Evolutionary conservation across 2,329 filamentous ascomycete species (phyloP).

Genomic region (Aspergillus eucalypticola): DNA sequence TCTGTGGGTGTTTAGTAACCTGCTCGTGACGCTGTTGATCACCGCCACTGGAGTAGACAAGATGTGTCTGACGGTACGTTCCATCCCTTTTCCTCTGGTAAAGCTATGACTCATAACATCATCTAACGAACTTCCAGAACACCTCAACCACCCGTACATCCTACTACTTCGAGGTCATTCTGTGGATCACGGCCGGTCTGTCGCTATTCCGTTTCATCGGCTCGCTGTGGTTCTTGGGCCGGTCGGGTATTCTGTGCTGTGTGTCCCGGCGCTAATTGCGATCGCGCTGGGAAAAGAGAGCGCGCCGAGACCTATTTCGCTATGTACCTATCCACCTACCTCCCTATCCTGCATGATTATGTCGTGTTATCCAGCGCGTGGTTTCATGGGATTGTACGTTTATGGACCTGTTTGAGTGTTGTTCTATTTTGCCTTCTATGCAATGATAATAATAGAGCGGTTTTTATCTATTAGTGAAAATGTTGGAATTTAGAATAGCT

Average conservation of each 20-base stretch:
- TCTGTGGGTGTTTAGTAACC: conserved; percentile 94
- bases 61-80: conserved; percentile 83
- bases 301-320: no score
- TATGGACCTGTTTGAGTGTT: not conserved
- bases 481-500: not conserved
- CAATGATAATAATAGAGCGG: conserved; percentile 11
- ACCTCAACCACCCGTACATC: conserved; percentile 72
- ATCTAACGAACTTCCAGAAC: conserved; percentile 49
- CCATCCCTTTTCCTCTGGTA: not conserved
- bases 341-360: not conserved
- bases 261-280: conserved; percentile 70
- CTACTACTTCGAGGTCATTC: conserved; percentile 86
- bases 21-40: conserved; percentile 78
- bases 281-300: no score
- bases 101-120: not conserved
- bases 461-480: not conserved
- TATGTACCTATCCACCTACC: not conserved
- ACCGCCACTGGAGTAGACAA: conserved; percentile 82
- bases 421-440: not conserved
- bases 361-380: conserved; percentile 8
- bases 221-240: conserved; percentile 91
- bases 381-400: conserved; percentile 2
- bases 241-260: conserved; percentile 95
- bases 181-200: conserved; percentile 84
- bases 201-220: conserved; percentile 87